phyloP scores from a whole-genome alignment of 2,329 filamentous ascomycete genomes.

The Pseudocercospora vitis region DNA sequence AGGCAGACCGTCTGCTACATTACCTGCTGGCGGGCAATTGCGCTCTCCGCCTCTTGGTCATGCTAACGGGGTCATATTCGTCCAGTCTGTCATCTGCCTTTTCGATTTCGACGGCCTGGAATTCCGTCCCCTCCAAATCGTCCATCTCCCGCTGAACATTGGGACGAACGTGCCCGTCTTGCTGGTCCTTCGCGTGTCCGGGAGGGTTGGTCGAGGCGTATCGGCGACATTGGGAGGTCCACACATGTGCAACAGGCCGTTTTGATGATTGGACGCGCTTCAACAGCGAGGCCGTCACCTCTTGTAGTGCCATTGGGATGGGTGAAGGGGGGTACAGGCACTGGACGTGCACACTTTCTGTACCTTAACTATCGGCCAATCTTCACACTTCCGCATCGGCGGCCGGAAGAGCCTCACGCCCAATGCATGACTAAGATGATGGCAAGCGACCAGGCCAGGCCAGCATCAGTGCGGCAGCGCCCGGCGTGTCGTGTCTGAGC shows the following conservation, averaged over 20 bases:
- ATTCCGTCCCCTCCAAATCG: slow-evolving; percentile 37
- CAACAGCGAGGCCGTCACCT: slow-evolving; percentile 35
- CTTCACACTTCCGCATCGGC: background rate
- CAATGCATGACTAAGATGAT: background rate
- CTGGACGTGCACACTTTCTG: background rate
- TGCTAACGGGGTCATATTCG: slow-evolving; percentile 49
- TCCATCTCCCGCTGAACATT: slow-evolving; percentile 47
- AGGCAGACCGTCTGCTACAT: background rate
- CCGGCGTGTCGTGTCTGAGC: background rate
- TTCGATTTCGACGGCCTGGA: slow-evolving; percentile 42
- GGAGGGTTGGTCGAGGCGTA: slow-evolving; percentile 33
- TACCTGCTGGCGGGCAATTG: slow-evolving; percentile 21
- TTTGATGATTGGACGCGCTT: slow-evolving; percentile 29
- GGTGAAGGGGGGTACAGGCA: background rate
- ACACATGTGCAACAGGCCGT: slow-evolving; percentile 22
- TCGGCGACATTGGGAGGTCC: slow-evolving; percentile 33
- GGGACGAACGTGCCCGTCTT: background rate
- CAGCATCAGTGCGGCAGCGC: background rate
- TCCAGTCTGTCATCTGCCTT: slow-evolving; percentile 43
- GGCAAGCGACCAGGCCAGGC: no score
- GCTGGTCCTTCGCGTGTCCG: slow-evolving; percentile 13
- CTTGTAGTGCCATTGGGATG: slow-evolving; percentile 35
- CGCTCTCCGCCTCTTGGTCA: slow-evolving; percentile 38
- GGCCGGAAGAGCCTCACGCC: background rate
- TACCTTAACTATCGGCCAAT: background rate